phyloP scores from a whole-genome alignment of 2,329 filamentous ascomycete genomes.

The Aspergillus jensenii region DNA sequence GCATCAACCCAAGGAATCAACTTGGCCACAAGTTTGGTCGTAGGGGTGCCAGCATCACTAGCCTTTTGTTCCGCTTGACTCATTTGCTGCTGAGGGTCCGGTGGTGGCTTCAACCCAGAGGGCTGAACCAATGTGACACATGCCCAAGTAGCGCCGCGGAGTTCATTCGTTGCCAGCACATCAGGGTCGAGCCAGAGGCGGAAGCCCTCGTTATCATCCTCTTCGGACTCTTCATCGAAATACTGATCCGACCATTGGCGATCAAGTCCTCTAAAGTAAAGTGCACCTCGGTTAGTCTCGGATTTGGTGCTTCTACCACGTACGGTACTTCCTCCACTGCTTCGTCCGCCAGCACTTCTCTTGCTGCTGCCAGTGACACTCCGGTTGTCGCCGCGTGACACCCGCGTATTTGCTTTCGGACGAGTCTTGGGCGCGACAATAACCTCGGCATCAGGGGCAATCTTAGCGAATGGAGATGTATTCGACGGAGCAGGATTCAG shows the following conservation, averaged over 20 bases:
- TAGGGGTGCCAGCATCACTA: slow-evolving; percentile 56
- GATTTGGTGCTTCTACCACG: slow-evolving; percentile 58
- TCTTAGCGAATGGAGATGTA: slow-evolving; percentile 79
- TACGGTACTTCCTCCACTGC: slow-evolving; percentile 65
- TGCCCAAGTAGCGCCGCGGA: slow-evolving; percentile 75
- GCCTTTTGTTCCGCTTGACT: slow-evolving; percentile 65
- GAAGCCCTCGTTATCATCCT: slow-evolving; percentile 58
- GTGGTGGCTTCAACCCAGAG: slow-evolving; percentile 68
- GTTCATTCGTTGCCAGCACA: slow-evolving; percentile 66
- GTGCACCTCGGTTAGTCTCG: slow-evolving; percentile 52
- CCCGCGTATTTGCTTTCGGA: slow-evolving; percentile 62
- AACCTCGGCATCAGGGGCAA: slow-evolving; percentile 90
- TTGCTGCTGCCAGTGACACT: slow-evolving; percentile 79
- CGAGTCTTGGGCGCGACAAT: slow-evolving; percentile 94
- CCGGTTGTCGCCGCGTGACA: slow-evolving; percentile 67
- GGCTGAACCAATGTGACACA: slow-evolving; percentile 85
- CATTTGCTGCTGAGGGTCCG: slow-evolving; percentile 67
- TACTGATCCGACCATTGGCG: slow-evolving; percentile 67
- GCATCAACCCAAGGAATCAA: slow-evolving; percentile 81
- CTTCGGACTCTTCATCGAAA: slow-evolving; percentile 69
- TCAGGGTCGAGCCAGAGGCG: slow-evolving; percentile 85
- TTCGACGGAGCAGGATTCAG: slow-evolving; percentile 71
- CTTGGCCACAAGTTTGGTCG: slow-evolving; percentile 72
- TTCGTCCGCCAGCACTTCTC: slow-evolving; percentile 70
- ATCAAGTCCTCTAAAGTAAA: slow-evolving; percentile 82